Conservation (phyloP, 139 green algal species). For the Chlorella sp. region DNA sequence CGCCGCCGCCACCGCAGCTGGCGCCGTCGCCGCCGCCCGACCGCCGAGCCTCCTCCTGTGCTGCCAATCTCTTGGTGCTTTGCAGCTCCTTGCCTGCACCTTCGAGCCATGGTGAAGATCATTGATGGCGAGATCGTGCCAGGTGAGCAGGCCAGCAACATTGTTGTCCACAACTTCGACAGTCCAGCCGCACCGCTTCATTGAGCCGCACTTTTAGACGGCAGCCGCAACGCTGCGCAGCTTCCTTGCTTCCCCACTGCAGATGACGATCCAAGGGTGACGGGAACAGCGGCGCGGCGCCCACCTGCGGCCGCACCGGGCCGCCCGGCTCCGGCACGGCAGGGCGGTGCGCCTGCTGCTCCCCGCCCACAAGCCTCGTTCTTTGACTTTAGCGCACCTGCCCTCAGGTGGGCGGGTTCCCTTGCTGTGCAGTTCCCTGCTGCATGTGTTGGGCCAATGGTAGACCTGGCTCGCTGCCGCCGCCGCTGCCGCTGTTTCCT, state of each 20-base stretch:
- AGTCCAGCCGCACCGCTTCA: too few relatives aligned
- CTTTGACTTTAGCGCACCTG: background rate
- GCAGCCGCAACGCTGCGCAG: background rate
- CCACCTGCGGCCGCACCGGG: background rate
- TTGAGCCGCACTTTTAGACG: background rate
- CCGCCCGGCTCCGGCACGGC: background rate
- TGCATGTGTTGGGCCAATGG: background rate
- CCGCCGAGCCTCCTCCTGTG: too few relatives aligned
- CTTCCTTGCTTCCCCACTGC: background rate
- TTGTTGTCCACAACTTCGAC: too few relatives aligned
- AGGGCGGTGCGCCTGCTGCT: background rate
- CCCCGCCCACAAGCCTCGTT: too few relatives aligned
- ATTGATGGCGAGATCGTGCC: background rate
- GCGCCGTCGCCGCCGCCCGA: too few relatives aligned
- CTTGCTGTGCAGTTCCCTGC: background rate
- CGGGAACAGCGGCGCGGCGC: background rate
- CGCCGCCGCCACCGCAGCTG: too few relatives aligned
- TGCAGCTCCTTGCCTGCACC: background rate
- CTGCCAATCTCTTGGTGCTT: too few relatives aligned
- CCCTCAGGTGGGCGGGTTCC: background rate
- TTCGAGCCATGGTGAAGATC: background rate
- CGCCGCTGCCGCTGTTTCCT: too few relatives aligned
- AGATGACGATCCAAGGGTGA: conserved; percentile 12
- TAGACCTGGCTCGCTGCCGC: too few relatives aligned
- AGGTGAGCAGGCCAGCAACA: background rate